Base-by-base conservation (phyloP, 176 grass and related monocot species). In the Puccinellia tenuiflora region DNA sequence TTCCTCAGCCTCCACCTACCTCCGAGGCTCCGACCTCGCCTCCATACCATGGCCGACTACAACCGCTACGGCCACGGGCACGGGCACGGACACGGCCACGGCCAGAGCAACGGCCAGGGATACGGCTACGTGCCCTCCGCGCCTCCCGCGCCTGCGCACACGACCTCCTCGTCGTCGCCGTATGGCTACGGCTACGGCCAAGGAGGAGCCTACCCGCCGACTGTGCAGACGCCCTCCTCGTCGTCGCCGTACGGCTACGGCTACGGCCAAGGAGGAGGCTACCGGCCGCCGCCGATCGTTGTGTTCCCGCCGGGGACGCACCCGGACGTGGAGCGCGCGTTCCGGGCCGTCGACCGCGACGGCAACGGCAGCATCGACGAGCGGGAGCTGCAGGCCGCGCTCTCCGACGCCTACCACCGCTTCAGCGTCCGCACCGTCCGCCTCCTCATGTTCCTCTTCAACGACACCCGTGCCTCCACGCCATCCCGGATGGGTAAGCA, bases 371-470 rank as follows among this genome's bases (percentile, higher is more conserved):
- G 57, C 73, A 89, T 97, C 69, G 94, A 97, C 77, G 94, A 94
- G 78, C 72, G 35, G 2, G 94, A 97, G 88, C 86, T 97, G 30
- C 94, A 97, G 79, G 86, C 28, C 20, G 94, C 94, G 40, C 90
- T 97, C 37, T 97, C 94, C 5, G 40, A 78, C 3, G 80, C 85
- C 3, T 79, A 90, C 80, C 92, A 86, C 64, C 90, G 87, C 0
- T 97, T 97, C 72, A 90, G 92, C 52, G 87, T 97, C 46, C 87
- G 94, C 67, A 97, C 94, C 78, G 78, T 94, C 2, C 92, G 92
- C 22, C 79, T 94, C 52, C 92, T 97, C 35, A 81, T 97, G 28
- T 94, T 89, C 77, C 83, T 94, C 80, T 97, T 92, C 92, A 90
- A 50, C 67, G 80, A 89, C 40, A 9, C 12, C 40, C 80, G 90